Base-by-base conservation (phyloP, 352 stramenopile species). In the Pythium guiyangense region DNA sequence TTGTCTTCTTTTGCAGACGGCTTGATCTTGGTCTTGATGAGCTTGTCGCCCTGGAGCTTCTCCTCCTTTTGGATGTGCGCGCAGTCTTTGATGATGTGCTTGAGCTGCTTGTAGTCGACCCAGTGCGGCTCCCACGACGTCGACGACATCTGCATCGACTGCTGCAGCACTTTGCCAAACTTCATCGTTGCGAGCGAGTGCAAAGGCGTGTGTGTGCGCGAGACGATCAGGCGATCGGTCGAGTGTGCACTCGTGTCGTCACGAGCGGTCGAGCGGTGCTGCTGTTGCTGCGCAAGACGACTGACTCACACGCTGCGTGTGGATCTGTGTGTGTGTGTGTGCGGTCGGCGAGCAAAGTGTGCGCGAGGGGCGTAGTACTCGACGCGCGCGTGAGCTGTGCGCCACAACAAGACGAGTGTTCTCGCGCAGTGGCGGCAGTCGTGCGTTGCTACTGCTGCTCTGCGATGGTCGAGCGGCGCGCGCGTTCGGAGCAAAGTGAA, bases 21-120 rank as follows among this genome's bases (percentile, higher is more conserved):
- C 49, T 90, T 88, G 62, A 90, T 86, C 68, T 89, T 90, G 59
- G 74, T 87, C 59, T 88, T 87, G 54, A 84, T 49, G 29, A 90
- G 73, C 47, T 76, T 86, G 47, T 85, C 74, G 55, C 79, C 79
- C 52, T 89, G 75, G 49, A 93, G 72, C 61, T 93, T 92, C 59
- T 94, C 84, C 57, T 95, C 82, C 44, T 88, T 92, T 45, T 84
- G 77, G 56, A 95, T 85, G 70, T 93, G 81, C 46, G 83, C 85
- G 63, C 85, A 95, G 70, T 94, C 86, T 61, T 95, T 95, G 67
- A 95, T 94, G 64, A 93, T 93, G 60, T 82, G 77, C 74, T 95
- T 95, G 49, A 95, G 82, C 58, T 88, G 65, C 63, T 95, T 95
- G 74, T 95, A 95, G 71, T 95, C 84, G 34, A 89, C 77, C 86